A percentile compares a stretch with the other conserved stretches of the same genome.
These are phyloP conservation scores for Wickerhamomyces bisporus DNA, from an alignment of 805 yeast genomes.

Conservation along the genomic window DNA sequence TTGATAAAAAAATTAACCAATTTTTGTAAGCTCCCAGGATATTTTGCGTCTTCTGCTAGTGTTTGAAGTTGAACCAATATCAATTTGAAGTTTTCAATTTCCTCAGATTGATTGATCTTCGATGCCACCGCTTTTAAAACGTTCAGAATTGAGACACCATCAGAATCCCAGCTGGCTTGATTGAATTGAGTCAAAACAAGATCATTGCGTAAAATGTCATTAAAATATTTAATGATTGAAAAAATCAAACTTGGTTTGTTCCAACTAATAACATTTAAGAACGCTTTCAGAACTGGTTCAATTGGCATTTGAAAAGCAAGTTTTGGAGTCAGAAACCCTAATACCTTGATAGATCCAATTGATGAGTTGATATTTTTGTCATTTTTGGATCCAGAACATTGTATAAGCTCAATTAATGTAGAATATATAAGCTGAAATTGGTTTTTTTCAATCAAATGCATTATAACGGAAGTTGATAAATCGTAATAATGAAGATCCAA, in stretches of 20 bases:
- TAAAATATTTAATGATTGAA: constrained; percentile 35
- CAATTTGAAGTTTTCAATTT: constrained; percentile 27
- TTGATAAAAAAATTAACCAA: constrained; percentile 37
- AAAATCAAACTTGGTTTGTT: constrained; percentile 35
- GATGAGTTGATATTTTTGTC: constrained; percentile 27
- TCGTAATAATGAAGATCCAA: constrained; percentile 31
- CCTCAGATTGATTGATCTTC: constrained; percentile 25
- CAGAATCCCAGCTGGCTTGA: constrained; percentile 37
- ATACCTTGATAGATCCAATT: constrained; percentile 35
- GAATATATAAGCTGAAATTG: constrained; percentile 11
- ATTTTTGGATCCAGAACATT: constrained; percentile 8
- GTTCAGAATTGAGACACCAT: constrained; percentile 12
- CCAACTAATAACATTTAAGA: constrained; percentile 27
- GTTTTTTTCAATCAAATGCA: constrained; percentile 25
- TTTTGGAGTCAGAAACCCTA: constrained; percentile 28
- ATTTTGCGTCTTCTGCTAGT: constrained; percentile 26
- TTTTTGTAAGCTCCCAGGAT: constrained; percentile 38
- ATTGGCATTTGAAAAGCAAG: constrained; percentile 24
- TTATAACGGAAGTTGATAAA: constrained; percentile 34
- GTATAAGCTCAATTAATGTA: constrained; percentile 14
- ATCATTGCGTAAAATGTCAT: constrained; percentile 32
- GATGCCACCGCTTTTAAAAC: constrained; percentile 18
- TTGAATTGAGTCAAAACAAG: constrained; percentile 29
- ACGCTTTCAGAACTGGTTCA: constrained; percentile 29
- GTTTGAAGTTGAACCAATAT: constrained; percentile 32